Evolutionary conservation across 768 basidiomycete species (phyloP).

Genomic region (Phaeotremella skinneri): DNA sequence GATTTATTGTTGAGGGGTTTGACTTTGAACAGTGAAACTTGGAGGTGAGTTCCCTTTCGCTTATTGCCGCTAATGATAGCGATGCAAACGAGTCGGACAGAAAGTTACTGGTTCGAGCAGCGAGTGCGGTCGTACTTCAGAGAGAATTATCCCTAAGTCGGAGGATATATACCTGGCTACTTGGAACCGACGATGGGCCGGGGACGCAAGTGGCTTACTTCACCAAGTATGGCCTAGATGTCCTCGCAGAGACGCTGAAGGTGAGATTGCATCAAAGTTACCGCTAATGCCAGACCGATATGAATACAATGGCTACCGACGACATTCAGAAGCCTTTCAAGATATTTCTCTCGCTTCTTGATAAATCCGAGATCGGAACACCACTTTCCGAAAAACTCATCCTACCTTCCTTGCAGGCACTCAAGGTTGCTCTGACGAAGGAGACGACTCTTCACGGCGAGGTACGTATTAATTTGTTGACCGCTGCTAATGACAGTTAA

Average conservation of each 20-base stretch:
- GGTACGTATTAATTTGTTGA: slow-evolving; percentile 51
- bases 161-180: slow-evolving; percentile 86
- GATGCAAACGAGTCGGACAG: slow-evolving; percentile 66
- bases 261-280: slow-evolving; percentile 51
- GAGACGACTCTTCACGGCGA: slow-evolving; percentile 51
- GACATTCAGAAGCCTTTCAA: slow-evolving; percentile 87
- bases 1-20: slow-evolving; percentile 63
- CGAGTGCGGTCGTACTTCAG: slow-evolving; percentile 82
- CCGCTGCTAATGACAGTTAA: slow-evolving; percentile 55
- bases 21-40: slow-evolving; percentile 17
- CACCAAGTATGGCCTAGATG: slow-evolving; percentile 65
- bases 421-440: slow-evolving; percentile 59
- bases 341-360: slow-evolving; percentile 88
- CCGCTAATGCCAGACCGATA: slow-evolving; percentile 61
- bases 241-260: slow-evolving; percentile 68
- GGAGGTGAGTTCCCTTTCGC: slow-evolving; percentile 19
- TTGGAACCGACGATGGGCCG: slow-evolving; percentile 75
- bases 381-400: slow-evolving; percentile 73
- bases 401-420: slow-evolving; percentile 72
- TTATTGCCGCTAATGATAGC: slow-evolving; percentile 3
- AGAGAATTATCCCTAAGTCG: slow-evolving; percentile 90
- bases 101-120: slow-evolving; percentile 78
- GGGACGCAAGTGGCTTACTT: slow-evolving; percentile 74
- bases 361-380: slow-evolving; percentile 94
- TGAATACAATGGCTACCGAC: slow-evolving; percentile 58